Conservation (phyloP, 768 basidiomycete genomes). For the Nevesoporus exiguus region DNA sequence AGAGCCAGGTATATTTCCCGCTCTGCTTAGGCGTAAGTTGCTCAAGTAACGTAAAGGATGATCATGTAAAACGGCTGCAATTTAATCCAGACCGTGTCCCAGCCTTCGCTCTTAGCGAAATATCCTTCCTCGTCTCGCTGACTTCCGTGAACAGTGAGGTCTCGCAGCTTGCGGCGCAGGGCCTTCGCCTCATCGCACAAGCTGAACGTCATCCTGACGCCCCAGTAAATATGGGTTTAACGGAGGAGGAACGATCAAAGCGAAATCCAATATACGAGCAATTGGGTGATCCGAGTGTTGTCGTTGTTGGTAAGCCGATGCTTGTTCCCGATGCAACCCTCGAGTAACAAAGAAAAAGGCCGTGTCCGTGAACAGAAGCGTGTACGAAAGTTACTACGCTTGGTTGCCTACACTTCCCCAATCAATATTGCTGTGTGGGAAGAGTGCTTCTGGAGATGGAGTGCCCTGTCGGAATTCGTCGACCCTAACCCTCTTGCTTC, state of each 20-base stretch:
- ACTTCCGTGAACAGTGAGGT: slow-evolving; percentile 66
- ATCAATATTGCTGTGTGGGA: slow-evolving; percentile 80
- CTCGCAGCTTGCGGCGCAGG: slow-evolving; percentile 64
- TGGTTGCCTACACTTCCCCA: slow-evolving; percentile 59
- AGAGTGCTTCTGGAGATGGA: slow-evolving; percentile 79
- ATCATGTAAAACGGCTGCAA: slow-evolving; percentile 49
- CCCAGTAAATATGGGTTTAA: slow-evolving; percentile 46
- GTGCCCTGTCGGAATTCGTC: slow-evolving; percentile 56
- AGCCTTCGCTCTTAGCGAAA: slow-evolving; percentile 66
- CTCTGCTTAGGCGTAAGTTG: not conserved
- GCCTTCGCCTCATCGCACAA: slow-evolving; percentile 64
- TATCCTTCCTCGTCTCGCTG: slow-evolving; percentile 67
- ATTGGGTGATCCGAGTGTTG: slow-evolving; percentile 69
- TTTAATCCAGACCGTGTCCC: slow-evolving; percentile 50
- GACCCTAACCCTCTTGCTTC: slow-evolving; percentile 37
- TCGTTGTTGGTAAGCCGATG: slow-evolving; percentile 59
- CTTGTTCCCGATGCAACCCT: not conserved
- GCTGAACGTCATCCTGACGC: slow-evolving; percentile 62
- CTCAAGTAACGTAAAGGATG: slow-evolving; percentile 30
- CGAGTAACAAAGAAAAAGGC: slow-evolving; percentile 40
- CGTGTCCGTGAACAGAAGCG: slow-evolving; percentile 80
- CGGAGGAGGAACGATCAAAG: slow-evolving; percentile 61
- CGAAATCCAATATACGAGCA: slow-evolving; percentile 75
- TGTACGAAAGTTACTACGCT: slow-evolving; percentile 64
- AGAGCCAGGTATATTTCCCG: slow-evolving; percentile 40